Percentiles rank a stretch among this genome's conserved stretches.
Conservation (phyloP, 257 asterid species). For the Solanum corneliomulleri region DNA sequence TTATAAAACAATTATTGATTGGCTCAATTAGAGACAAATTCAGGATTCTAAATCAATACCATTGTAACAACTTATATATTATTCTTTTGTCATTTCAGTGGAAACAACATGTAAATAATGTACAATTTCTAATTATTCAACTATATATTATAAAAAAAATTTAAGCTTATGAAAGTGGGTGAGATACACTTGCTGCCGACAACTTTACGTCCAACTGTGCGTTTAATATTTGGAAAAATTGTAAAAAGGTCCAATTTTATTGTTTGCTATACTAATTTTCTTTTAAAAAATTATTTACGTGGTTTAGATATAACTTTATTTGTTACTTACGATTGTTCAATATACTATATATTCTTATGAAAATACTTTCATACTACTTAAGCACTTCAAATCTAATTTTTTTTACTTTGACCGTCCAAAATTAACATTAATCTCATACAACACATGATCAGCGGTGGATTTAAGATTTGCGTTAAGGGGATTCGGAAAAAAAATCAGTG, state of each 20-base stretch:
- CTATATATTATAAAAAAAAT: not conserved
- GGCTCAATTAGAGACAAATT: not conserved
- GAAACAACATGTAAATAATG: not conserved
- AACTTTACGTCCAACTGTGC: not conserved
- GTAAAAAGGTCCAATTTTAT: not conserved
- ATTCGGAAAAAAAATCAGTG: too few species aligned
- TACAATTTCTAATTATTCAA: not conserved
- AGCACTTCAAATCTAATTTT: not conserved
- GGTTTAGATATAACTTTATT: not conserved
- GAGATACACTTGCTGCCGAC: not conserved
- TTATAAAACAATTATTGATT: not conserved
- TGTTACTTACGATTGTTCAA: not conserved
- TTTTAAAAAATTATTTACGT: not conserved
- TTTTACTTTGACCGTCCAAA: not conserved
- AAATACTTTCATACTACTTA: not conserved
- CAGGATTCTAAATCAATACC: not conserved
- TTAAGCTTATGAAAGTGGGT: not conserved
- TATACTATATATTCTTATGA: not conserved
- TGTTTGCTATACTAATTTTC: not conserved
- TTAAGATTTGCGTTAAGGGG: rapidly evolving
- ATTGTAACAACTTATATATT: not conserved
- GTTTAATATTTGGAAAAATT: not conserved
- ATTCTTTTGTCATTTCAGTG: not conserved
- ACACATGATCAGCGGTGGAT: not conserved
- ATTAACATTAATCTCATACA: not conserved